Evolutionary conservation across 169 alveolate genomes (phyloP).

Genomic region (Plasmodium coatneyi): DNA sequence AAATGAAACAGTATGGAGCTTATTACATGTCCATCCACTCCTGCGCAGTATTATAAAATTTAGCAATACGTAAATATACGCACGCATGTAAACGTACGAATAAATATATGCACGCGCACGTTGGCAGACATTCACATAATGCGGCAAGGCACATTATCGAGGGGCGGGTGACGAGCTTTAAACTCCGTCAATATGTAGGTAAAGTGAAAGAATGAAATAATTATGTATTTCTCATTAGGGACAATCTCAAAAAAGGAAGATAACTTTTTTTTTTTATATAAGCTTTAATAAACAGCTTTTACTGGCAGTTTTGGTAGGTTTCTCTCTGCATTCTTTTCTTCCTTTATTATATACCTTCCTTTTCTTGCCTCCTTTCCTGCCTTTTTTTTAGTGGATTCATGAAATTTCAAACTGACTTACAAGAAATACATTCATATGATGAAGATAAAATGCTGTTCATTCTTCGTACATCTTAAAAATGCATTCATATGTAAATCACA

Average conservation of each 20-base stretch:
- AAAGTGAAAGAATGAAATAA: neutral
- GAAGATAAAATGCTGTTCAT: neutral
- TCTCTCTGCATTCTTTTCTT: neutral
- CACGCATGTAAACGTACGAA: neutral
- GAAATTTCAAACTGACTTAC: neutral
- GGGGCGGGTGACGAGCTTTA: neutral
- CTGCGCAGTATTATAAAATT: neutral
- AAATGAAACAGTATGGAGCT: neutral
- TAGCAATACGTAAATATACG: neutral
- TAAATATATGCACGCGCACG: neutral
- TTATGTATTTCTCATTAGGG: neutral
- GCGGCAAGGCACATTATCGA: neutral
- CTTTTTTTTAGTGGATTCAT: neutral
- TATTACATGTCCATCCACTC: neutral
- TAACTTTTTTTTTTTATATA: too few relatives aligned
- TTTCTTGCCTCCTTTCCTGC: neutral
- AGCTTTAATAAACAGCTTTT: neutral
- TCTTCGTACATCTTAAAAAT: neutral
- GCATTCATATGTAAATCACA: neutral
- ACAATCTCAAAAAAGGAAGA: neutral
- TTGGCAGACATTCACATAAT: neutral
- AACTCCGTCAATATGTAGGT: neutral
- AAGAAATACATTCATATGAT: neutral
- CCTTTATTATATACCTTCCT: neutral
- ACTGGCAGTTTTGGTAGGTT: neutral